Percentiles rank a stretch among this genome's conserved stretches.
phyloP scores from a whole-genome alignment of 2,329 filamentous ascomycete genomes.

The Phialophora expanda region DNA sequence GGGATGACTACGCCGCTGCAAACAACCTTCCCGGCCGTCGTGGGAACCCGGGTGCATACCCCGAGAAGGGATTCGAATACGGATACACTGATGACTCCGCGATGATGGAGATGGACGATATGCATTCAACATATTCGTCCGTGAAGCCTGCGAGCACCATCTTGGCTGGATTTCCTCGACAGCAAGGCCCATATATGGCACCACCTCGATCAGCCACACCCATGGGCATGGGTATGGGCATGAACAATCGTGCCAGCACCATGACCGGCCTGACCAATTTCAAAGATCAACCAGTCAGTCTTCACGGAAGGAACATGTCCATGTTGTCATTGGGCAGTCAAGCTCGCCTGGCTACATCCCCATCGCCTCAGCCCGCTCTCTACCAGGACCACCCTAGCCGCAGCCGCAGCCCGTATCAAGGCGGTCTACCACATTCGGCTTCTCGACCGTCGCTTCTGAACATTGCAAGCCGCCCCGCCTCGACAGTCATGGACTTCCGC shows the following conservation, averaged over 20 bases:
- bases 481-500: conserved; percentile 64
- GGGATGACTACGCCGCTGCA: conserved; percentile 89
- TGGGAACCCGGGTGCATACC: conserved; percentile 59
- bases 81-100: conserved; percentile 76
- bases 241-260: conserved; percentile 66
- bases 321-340: conserved; percentile 61
- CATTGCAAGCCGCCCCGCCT: conserved; percentile 57
- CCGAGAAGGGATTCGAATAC: conserved; percentile 64
- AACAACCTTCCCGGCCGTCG: conserved; percentile 93
- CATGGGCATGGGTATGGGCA: conserved; percentile 56
- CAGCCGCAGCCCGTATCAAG: conserved; percentile 45
- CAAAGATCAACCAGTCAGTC: conserved; percentile 61
- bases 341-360: conserved; percentile 27
- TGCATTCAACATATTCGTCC: conserved; percentile 94
- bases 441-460: conserved; percentile 53
- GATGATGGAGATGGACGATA: conserved; percentile 86
- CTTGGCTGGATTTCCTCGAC: conserved; percentile 78
- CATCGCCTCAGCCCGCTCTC: conserved; percentile 41
- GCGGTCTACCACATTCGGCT: conserved; percentile 44
- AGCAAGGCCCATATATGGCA: conserved; percentile 68
- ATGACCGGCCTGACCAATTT: conserved; percentile 69
- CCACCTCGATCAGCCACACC: conserved; percentile 81
- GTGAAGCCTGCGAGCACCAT: conserved; percentile 85
- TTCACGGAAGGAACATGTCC: conserved; percentile 62
- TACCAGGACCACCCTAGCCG: conserved; percentile 47